Evolutionary conservation across 1,284 basidiomycete genomes (phyloP).

Genomic region (Tylopilus sp.): DNA sequence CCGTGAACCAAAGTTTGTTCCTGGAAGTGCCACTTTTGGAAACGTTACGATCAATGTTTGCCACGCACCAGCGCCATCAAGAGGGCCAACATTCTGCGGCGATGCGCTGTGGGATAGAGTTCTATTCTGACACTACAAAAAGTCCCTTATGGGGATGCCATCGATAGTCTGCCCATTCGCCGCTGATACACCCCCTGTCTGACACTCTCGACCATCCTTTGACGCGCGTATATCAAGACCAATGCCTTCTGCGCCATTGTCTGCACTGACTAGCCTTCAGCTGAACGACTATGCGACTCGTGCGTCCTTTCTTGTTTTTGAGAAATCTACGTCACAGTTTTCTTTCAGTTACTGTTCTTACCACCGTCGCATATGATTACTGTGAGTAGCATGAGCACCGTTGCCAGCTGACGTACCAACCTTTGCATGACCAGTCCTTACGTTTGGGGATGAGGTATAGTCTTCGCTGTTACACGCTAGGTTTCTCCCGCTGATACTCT

Average conservation of each 20-base stretch:
- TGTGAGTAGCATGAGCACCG: neutral
- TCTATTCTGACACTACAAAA: too few species aligned
- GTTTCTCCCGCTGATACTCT: neutral
- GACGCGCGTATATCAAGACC: neutral
- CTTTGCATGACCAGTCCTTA: neutral
- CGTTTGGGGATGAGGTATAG: neutral
- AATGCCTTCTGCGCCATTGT: neutral
- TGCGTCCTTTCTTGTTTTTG: neutral
- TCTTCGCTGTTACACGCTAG: neutral
- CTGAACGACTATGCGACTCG: neutral
- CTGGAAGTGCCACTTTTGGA: too few species aligned
- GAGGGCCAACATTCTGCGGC: too few species aligned
- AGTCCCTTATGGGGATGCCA: too few species aligned
- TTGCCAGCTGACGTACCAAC: neutral
- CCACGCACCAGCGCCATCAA: too few species aligned
- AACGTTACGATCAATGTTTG: too few species aligned
- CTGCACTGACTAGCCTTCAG: neutral
- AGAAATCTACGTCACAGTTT: too few species aligned
- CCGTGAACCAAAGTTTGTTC: too few species aligned
- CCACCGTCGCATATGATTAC: neutral
- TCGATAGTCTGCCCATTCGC: too few species aligned
- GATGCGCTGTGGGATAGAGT: too few species aligned
- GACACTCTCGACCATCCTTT: too few species aligned
- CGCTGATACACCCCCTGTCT: too few species aligned
- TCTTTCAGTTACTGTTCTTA: neutral